Conservation (phyloP, 768 basidiomycete genomes). For the Arthromyces matolae region DNA sequence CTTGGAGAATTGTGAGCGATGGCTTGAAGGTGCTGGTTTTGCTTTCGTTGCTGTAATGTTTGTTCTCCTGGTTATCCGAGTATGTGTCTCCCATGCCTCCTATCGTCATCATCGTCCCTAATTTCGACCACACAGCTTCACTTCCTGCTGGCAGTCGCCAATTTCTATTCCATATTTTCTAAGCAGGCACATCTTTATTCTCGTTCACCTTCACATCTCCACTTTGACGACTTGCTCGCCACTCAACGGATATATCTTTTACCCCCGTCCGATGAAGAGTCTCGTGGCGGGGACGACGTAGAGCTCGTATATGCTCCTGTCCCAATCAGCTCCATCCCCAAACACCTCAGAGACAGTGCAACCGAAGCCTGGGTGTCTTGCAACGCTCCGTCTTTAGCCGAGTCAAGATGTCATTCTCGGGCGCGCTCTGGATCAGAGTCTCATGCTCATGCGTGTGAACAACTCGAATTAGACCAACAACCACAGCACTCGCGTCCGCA, state of each 20-base stretch:
- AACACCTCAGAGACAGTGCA: conserved; percentile 47
- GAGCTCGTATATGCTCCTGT: conserved; percentile 71
- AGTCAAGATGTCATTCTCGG: conserved; percentile 12
- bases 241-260: conserved; percentile 65
- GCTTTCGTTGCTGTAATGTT: conserved; percentile 56
- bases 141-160: conserved; percentile 70
- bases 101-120: conserved; percentile 5
- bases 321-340: conserved; percentile 50
- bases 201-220: conserved; percentile 18
- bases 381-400: conserved; percentile 19
- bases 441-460: conserved; percentile 11
- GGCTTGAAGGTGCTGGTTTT: conserved; percentile 66
- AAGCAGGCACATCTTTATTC: conserved; percentile 26
- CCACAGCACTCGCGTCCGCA: conserved; percentile 19
- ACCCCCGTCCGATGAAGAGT: conserved; percentile 27
- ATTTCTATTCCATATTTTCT: conserved; percentile 54
- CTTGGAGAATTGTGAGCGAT: conserved; percentile 77
- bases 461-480: too few relatives aligned
- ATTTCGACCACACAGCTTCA: conserved; percentile 49
- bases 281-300: conserved; percentile 18
- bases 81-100: conserved; percentile 35
- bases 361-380: conserved; percentile 65
- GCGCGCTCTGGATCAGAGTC: conserved; percentile 22
- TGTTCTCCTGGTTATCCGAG: conserved; percentile 61
- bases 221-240: conserved; percentile 19